Evolutionary conservation across 495 filamentous ascomycete species (phyloP).

Genomic region (Aspergillus bridgeri): DNA sequence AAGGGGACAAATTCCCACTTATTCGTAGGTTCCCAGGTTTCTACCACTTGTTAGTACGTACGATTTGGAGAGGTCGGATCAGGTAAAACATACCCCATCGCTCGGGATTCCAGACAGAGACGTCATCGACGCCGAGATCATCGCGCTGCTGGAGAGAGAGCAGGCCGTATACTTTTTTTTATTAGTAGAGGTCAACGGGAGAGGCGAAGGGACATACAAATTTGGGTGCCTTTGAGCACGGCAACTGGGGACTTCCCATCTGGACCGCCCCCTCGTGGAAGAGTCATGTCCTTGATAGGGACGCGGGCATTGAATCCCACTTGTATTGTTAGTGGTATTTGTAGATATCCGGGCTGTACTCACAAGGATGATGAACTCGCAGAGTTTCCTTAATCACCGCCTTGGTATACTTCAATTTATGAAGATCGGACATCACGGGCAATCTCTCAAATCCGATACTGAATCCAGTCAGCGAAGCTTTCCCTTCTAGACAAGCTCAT

Average conservation of each 20-base stretch:
- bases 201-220: slow-evolving; percentile 2
- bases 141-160: slow-evolving; percentile 31
- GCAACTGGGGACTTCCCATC: slow-evolving; percentile 61
- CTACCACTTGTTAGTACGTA: slow-evolving; percentile 59
- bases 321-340: background rate
- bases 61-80: background rate
- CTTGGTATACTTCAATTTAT: background rate
- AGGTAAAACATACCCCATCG: background rate
- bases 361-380: background rate
- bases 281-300: slow-evolving; percentile 63
- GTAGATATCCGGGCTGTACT: background rate
- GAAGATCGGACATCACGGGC: background rate
- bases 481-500: background rate
- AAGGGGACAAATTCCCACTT: background rate
- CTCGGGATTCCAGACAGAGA: background rate
- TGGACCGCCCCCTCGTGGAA: slow-evolving; percentile 68
- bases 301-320: slow-evolving; percentile 60
- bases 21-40: background rate
- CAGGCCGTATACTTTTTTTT: slow-evolving; percentile 15
- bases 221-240: slow-evolving; percentile 51
- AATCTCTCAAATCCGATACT: background rate
- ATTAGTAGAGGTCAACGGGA: background rate
- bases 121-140: slow-evolving; percentile 35
- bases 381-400: background rate
- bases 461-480: background rate